Conservation (phyloP, 2,329 filamentous ascomycete species). For the Sporothrix pallida region DNA sequence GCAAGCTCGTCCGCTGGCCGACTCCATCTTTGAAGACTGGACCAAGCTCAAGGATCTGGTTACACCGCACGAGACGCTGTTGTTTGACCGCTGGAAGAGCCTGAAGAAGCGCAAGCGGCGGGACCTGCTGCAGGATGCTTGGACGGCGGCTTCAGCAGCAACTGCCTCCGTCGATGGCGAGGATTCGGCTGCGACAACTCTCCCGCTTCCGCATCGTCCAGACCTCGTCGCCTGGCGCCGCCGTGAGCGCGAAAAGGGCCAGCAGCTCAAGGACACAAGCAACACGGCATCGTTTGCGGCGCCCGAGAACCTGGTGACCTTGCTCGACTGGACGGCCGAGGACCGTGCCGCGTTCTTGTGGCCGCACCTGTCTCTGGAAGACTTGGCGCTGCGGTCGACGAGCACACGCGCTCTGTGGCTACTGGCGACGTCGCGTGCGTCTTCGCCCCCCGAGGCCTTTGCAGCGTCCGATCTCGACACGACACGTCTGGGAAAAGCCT, state of each 20-base stretch:
- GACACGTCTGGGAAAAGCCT: conserved; percentile 35
- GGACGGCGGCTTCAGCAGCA: background rate
- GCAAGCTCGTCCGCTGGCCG: conserved; percentile 27
- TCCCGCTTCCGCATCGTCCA: conserved; percentile 33
- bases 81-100: conserved; percentile 33
- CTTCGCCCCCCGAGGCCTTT: conserved; percentile 31
- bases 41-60: background rate
- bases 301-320: conserved; percentile 12
- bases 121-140: conserved; percentile 29
- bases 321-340: conserved; percentile 31
- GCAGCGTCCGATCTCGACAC: conserved; percentile 34
- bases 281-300: background rate
- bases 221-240: conserved; percentile 35
- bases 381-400: conserved; percentile 17
- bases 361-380: conserved; percentile 36
- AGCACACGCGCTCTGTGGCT: conserved; percentile 32
- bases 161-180: background rate
- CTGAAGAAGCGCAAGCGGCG: conserved; percentile 36
- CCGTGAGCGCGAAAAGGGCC: conserved; percentile 28
- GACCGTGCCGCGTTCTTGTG: conserved; percentile 36
- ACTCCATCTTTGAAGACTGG: conserved; percentile 34
- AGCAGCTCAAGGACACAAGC: background rate
- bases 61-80: background rate
- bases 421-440: conserved; percentile 29
- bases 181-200: background rate